These are phyloP conservation scores for Candida alai DNA, from an alignment of 805 yeast genomes.

Conservation along the genomic window DNA sequence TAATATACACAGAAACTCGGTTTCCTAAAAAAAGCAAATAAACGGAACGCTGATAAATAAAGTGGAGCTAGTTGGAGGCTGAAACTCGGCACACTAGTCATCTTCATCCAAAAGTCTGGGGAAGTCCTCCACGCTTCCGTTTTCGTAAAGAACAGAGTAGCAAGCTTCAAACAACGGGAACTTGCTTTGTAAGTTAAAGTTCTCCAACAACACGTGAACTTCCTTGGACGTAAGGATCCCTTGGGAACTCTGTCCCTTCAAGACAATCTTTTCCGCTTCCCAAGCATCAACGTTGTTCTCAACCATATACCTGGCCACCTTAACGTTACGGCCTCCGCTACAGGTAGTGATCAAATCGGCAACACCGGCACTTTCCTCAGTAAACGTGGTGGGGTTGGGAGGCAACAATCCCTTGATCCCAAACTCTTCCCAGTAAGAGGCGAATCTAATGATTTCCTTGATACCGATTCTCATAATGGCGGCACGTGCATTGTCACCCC, in stretches of 20 bases:
- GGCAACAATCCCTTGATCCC: conserved; percentile 47
- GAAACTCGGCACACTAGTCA: too few relatives aligned
- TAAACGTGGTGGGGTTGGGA: conserved; percentile 76
- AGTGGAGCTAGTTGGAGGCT: background rate
- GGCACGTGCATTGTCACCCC: conserved; percentile 99
- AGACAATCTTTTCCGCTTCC: conserved; percentile 78
- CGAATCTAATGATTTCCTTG: conserved; percentile 84
- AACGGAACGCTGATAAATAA: conserved; percentile 1
- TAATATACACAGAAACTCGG: too few relatives aligned
- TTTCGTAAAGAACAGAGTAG: conserved; percentile 77
- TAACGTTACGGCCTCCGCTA: conserved; percentile 94
- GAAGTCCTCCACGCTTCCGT: conserved; percentile 67
- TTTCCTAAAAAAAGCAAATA: too few relatives aligned
- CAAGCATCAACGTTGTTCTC: conserved; percentile 69
- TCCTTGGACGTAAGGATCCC: conserved; percentile 89
- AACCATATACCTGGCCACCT: conserved; percentile 85
- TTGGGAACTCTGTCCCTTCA: conserved; percentile 96
- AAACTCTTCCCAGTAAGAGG: conserved; percentile 53
- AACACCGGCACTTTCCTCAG: conserved; percentile 94
- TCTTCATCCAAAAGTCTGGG: conserved; percentile 38
- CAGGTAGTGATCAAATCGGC: conserved; percentile 98
- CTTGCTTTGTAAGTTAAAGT: conserved; percentile 51
- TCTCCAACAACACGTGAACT: conserved; percentile 76
- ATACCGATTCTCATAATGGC: conserved; percentile 97
- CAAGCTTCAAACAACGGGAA: conserved; percentile 83